These are phyloP conservation scores for Nicotiana noctiflora DNA, from an alignment of 257 asterid species.

Conservation along the genomic window DNA sequence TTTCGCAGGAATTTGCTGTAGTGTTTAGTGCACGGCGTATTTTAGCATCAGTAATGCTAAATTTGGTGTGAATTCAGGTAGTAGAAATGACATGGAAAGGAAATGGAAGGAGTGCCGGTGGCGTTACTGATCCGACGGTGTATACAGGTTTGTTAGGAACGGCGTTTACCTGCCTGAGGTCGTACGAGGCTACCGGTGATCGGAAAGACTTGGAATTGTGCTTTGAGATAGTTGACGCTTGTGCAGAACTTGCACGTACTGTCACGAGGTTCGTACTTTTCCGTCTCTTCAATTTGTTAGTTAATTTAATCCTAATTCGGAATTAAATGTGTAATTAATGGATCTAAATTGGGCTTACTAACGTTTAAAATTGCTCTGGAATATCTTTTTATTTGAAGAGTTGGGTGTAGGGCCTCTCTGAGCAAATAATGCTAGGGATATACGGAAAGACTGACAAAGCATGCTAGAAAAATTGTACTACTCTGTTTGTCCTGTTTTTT, in stretches of 20 bases:
- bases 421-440: neutral
- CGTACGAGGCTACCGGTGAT: slow-evolving; percentile 57
- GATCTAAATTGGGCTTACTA: neutral
- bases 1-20: neutral
- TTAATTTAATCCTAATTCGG: neutral
- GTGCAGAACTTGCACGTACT: slow-evolving; percentile 33
- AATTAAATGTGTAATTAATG: neutral
- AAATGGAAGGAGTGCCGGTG: slow-evolving; percentile 11
- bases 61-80: slow-evolving; percentile 28
- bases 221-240: slow-evolving; percentile 49
- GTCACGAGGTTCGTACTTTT: slow-evolving; percentile 36
- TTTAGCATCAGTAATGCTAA: neutral
- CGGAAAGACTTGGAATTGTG: slow-evolving; percentile 49
- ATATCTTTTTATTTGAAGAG: neutral
- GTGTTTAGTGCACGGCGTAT: neutral
- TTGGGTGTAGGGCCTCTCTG: neutral
- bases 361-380: neutral
- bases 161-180: slow-evolving; percentile 61
- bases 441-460: neutral
- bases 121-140: slow-evolving; percentile 44
- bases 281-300: neutral
- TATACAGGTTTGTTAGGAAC: slow-evolving; percentile 71
- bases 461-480: neutral
- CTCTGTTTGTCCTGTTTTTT: too few relatives aligned
- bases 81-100: slow-evolving; percentile 53